A percentile compares a stretch with the other conserved stretches of the same genome.
Evolutionary conservation across 2,329 filamentous ascomycete species (phyloP).

Genomic region (Cordyceps militaris): DNA sequence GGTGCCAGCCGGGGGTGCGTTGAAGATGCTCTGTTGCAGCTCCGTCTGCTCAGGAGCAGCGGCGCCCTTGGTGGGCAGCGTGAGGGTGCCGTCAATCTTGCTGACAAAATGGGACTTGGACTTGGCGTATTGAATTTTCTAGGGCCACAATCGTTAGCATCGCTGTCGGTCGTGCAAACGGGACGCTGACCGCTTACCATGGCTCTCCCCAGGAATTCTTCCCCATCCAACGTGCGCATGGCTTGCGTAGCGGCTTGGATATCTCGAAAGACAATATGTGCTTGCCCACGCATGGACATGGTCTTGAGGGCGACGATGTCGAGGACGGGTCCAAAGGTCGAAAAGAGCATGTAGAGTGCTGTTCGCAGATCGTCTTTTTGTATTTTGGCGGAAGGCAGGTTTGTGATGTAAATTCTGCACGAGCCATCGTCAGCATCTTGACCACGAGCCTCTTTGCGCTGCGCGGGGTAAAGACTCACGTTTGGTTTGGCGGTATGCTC

Average conservation of each 20-base stretch:
- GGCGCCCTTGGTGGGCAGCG: constrained; percentile 51
- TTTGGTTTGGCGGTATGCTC: constrained; percentile 63
- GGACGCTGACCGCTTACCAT: constrained; percentile 54
- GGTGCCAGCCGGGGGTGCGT: constrained; percentile 51
- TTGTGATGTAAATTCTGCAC: constrained; percentile 74
- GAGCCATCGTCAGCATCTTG: constrained; percentile 9
- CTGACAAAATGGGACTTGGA: constrained; percentile 81
- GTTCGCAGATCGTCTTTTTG: constrained; percentile 82
- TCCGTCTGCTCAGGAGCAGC: constrained; percentile 60
- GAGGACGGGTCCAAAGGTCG: constrained; percentile 85
- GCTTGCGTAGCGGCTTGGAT: constrained; percentile 88
- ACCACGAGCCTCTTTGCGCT: not conserved
- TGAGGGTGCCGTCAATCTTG: constrained; percentile 87
- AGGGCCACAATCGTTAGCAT: not conserved
- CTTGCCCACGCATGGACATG: constrained; percentile 89
- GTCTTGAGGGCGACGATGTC: constrained; percentile 89
- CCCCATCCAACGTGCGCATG: constrained; percentile 80
- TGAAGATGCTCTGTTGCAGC: constrained; percentile 74
- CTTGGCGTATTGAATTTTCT: constrained; percentile 91
- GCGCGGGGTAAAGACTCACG: constrained; percentile 46
- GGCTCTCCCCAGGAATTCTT: constrained; percentile 75
- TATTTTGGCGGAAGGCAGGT: constrained; percentile 79
- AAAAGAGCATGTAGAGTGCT: constrained; percentile 86
- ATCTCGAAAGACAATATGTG: constrained; percentile 86
- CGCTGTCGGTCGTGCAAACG: not conserved